Evolutionary conservation across 768 basidiomycete genomes (phyloP), one percentile per base, ranked within the genome.

Genomic region (Phlegmacium glaucopus): DNA sequence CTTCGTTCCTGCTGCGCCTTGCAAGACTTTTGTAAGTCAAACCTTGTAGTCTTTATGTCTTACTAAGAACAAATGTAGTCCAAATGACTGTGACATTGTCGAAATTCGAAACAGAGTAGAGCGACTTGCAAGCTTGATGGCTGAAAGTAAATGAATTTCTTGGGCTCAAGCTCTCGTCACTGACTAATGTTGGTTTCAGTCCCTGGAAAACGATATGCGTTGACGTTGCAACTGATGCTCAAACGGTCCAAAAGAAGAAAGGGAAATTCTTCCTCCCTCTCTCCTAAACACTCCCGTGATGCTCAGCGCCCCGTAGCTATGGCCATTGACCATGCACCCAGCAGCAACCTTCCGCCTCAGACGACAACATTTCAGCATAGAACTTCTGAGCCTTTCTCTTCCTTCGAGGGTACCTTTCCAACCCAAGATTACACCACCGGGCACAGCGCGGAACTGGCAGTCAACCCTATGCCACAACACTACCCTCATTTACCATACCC

Each of bases 121-220:
- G 61, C 80, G 80, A 36, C 72, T 97, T 2, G 83, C 87, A 0
- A 72, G 67, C 35, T 72, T 93, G 13, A 80, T 97, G 72, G 80
- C 87, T 1, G 80, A 85, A 63, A 86, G 93, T 94, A 62, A 58
- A 82, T 65, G 25, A 22, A 17, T 43, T 42, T 22, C 13, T 43
- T 32, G 41, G 37, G 39, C 15, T 25, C 45, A 15, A 35, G 9
- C 12, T 41, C 41, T 22, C 4, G 18, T 43, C 13, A 39, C 32
- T 39, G 10, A 44, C 37, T 39, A 43, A 39, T n/a, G 16, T 18
- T 37, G 32, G n/a, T 22, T 43, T 5, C 58, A 94, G 93, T 94
- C 49, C 93, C 94, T 17, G 94, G 92, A 10, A 91, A 91, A 59
- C 83, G 94, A 45, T 97, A 96, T 56, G 94, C 94, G 8, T 66